A percentile compares a stretch with the other conserved stretches of the same genome.
phyloP scores from a whole-genome alignment of 2,329 filamentous ascomycete species.

The Stachybotrys echinatus region DNA sequence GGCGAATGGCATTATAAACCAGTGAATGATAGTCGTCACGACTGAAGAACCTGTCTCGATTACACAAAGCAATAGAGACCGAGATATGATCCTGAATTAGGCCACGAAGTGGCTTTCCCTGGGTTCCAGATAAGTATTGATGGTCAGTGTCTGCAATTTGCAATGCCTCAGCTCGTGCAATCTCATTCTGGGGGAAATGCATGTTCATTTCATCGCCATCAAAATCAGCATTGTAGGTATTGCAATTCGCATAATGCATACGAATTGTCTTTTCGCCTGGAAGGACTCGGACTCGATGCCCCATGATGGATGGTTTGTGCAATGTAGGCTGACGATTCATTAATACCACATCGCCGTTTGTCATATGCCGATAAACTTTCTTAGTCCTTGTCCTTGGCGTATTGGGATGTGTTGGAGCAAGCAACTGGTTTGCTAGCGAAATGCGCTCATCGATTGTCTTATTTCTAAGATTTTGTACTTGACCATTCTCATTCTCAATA shows the following conservation, averaged over 20 bases:
- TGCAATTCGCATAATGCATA: slow-evolving; percentile 99
- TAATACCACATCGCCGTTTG: slow-evolving; percentile 92
- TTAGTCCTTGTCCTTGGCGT: slow-evolving; percentile 78
- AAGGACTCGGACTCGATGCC: slow-evolving; percentile 85
- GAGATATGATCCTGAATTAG: slow-evolving; percentile 98
- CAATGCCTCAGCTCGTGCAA: slow-evolving; percentile 87
- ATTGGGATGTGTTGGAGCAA: slow-evolving; percentile 73
- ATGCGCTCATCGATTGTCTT: slow-evolving; percentile 86
- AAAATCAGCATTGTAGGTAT: slow-evolving; percentile 99
- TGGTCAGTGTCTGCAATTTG: slow-evolving; percentile 95
- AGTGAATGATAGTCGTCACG: slow-evolving; percentile 86
- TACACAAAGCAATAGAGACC: slow-evolving; percentile 86
- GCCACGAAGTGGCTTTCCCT: slow-evolving; percentile 88
- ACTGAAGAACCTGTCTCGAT: slow-evolving; percentile 85
- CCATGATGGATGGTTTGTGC: slow-evolving; percentile 99
- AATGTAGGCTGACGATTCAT: slow-evolving; percentile 99
- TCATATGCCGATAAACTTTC: slow-evolving; percentile 93
- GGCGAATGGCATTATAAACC: slow-evolving; percentile 84
- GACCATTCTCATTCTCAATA: slow-evolving; percentile 93
- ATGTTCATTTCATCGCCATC: slow-evolving; percentile 99
- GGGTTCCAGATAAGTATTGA: slow-evolving; percentile 91
- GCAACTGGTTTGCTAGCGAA: slow-evolving; percentile 88
- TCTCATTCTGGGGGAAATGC: slow-evolving; percentile 97
- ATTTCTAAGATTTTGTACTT: slow-evolving; percentile 79
- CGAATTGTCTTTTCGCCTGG: slow-evolving; percentile 95